A percentile compares a stretch with the other conserved stretches of the same genome.
These are phyloP conservation scores for Suillus subaureus DNA, from an alignment of 768 basidiomycete species.

Conservation along the genomic window DNA sequence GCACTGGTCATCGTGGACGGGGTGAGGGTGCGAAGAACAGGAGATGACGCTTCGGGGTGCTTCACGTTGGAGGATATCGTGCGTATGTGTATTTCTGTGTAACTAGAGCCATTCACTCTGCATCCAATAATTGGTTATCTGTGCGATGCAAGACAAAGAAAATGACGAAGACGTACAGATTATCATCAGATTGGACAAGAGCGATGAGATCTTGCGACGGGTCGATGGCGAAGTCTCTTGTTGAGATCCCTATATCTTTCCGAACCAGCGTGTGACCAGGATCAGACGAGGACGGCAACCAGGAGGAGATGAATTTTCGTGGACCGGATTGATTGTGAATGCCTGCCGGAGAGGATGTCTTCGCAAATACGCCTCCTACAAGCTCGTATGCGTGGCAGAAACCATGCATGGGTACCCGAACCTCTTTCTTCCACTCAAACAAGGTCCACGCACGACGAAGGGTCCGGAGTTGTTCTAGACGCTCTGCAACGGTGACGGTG, in stretches of 20 bases:
- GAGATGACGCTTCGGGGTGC: constrained; percentile 44
- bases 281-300: constrained; percentile 23
- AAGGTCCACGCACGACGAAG: constrained; percentile 40
- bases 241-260: constrained; percentile 41
- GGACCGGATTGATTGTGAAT: constrained; percentile 23
- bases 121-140: not conserved
- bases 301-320: constrained; percentile 26
- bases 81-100: constrained; percentile 43
- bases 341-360: constrained; percentile 29
- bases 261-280: constrained; percentile 20
- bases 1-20: constrained; percentile 30
- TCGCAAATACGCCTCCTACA: constrained; percentile 59
- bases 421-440: constrained; percentile 28
- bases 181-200: constrained; percentile 35
- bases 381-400: constrained; percentile 58
- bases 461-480: constrained; percentile 35
- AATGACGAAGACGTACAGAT: constrained; percentile 15
- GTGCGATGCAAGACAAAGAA: too few relatives aligned
- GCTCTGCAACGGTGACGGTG: constrained; percentile 27
- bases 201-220: constrained; percentile 63
- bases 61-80: constrained; percentile 43
- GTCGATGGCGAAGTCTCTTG: constrained; percentile 66
- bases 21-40: constrained; percentile 30
- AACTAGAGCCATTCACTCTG: constrained; percentile 10
- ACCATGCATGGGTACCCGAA: constrained; percentile 34